Base-by-base conservation (phyloP, 1,284 basidiomycete genomes). In the Sanghuangporus weigelae region DNA sequence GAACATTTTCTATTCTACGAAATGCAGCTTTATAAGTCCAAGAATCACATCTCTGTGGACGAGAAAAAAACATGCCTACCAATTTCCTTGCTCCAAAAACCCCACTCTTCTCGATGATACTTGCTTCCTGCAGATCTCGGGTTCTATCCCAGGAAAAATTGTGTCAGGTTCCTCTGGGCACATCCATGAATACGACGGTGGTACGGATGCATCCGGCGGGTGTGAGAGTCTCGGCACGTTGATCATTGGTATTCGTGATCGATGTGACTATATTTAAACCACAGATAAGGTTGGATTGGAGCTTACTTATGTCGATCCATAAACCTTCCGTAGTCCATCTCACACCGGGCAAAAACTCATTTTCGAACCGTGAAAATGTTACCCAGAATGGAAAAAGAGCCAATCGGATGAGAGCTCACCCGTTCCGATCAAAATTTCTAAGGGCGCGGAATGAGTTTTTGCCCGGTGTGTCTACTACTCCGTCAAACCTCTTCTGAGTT, bases 51-150 rank as follows among this genome's bases (percentile, higher is more conserved):
- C 3, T 14, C 3, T 16, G 12, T 6, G 19, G 42, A n/a, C 12
- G 42, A 44, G 23, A 44, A 26, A 10, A 7, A 54, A 61, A 68
- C 73, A 19, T 62, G 87, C 87, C 83, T 62, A 80, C 76, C 3
- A 93, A 80, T 67, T 85, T 88, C 5, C 89, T 89, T 1, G 89
- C 86, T 16, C 81, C 82, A 7, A 84, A 80, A 7, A 90, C 85
- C 42, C 89, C 89, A 67, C 84, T 87, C 69, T 81, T 80, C 66
- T 89, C 86, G 54, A 92, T 73, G 12, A 78, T 71, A 63, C 86
- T 85, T 50, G 93, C 89, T 71, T 92, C 90, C 35, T 82, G 81
- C 79, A 92, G 82, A 68, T 84, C 60, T 93, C 91, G 7, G 84
- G 82, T 67, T 92, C 91, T 83, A 93, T 89, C 69, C 93, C 91